These are phyloP conservation scores for Omphalea diandra DNA, from an alignment of 441 rosid genomes.

Conservation along the genomic window DNA sequence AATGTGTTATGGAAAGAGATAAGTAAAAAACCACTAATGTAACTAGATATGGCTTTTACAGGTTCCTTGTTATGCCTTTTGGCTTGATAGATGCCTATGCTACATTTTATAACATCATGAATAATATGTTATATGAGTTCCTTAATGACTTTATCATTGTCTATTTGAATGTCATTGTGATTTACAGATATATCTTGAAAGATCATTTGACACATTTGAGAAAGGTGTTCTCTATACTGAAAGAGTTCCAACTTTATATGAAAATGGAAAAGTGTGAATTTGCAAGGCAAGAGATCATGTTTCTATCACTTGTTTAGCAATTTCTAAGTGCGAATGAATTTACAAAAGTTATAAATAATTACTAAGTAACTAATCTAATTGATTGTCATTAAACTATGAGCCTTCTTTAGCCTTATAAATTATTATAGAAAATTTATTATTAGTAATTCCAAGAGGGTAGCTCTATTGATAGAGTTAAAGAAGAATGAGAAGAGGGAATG, in stretches of 20 bases:
- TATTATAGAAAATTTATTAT: background rate
- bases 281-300: background rate
- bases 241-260: background rate
- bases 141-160: background rate
- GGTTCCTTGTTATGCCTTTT: background rate
- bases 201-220: background rate
- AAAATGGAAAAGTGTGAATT: background rate
- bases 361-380: background rate
- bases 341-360: background rate
- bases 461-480: background rate
- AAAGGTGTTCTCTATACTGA: accelerated
- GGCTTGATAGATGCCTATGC: background rate
- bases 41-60: background rate
- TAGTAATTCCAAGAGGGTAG: background rate
- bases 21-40: background rate
- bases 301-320: background rate
- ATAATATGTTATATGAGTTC: no score
- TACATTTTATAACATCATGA: background rate
- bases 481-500: background rate
- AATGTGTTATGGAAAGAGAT: no score
- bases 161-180: background rate
- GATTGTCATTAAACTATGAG: background rate
- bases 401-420: background rate
- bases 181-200: no score
- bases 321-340: background rate